Conservation (phyloP, 2,329 filamentous ascomycete species). For the Alternaria incomplexa region DNA sequence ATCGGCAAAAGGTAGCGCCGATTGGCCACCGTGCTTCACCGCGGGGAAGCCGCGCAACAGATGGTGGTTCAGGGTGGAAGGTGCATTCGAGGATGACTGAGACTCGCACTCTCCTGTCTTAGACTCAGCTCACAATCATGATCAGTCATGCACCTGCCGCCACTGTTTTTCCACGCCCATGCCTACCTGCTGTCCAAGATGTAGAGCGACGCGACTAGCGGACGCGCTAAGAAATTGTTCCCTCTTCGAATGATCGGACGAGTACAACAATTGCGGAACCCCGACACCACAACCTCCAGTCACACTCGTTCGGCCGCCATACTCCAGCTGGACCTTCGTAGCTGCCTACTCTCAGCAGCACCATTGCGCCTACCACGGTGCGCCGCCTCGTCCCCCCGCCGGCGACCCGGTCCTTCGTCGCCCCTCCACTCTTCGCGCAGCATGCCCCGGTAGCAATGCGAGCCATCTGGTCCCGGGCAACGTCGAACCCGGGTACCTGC, state of each 20-base stretch:
- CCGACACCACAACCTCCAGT: not conserved
- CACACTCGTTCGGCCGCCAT: not conserved
- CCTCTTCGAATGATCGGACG: not conserved
- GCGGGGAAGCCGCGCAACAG: slow-evolving; percentile 8
- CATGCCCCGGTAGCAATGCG: slow-evolving; percentile 63
- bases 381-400: slow-evolving; percentile 18
- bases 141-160: not conserved
- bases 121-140: not conserved
- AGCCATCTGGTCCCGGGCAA: slow-evolving; percentile 70
- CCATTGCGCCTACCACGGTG: slow-evolving; percentile 15
- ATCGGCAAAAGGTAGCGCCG: slow-evolving; percentile 19
- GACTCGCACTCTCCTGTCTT: not conserved
- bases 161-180: not conserved
- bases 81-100: not conserved
- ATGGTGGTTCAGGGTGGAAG: not conserved
- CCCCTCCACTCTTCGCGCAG: slow-evolving; percentile 27
- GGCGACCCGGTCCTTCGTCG: slow-evolving; percentile 24
- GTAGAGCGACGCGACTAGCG: slow-evolving; percentile 5
- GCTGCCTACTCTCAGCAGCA: not conserved
- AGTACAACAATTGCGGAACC: not conserved
- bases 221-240: slow-evolving; percentile 10
- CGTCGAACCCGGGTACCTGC: slow-evolving; percentile 66
- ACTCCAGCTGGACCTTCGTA: not conserved
- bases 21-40: slow-evolving; percentile 5
- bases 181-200: not conserved